Base-by-base conservation (phyloP, 2,329 filamentous ascomycete genomes). In the Penicillium hesseltinei region DNA sequence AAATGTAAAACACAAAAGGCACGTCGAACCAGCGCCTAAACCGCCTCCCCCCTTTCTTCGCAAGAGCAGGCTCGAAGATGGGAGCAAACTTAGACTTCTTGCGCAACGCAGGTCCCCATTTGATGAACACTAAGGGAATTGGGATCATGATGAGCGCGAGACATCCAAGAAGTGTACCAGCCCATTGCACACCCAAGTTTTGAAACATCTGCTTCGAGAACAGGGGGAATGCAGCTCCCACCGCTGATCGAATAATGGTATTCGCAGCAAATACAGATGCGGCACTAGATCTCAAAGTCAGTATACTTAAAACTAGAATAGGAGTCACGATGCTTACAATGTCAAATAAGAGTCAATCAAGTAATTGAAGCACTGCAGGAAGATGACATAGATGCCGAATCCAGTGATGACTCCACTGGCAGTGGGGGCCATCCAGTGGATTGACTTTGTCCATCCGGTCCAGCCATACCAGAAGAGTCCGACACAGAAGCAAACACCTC, bases 301-400 rank as follows among this genome's bases (percentile, higher is more conserved):
- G 48, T 13, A 21, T 27, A 25, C 13, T 8, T 7, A 7, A 33
- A 7, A 1, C 4, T 7, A 9, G 19, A 5, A 2, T 4, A 1
- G 10, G 6, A n/a, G 17, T 3, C 3, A 25, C 27, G 3, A n/a
- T 0, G 67, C 74, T 69, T 60, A 77, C 74, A 76, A 64, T 25
- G 69, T 69, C 31, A 76, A 64, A 59, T 76, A 77, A 1, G 73
- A 71, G 40, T 77, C 75, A 25, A 78, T 69, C 40, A 77, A 49
- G 44, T 77, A 73, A 44, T 73, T 73, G 60, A 73, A 75, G 19
- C 69, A 67, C 45, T 71, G 68, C 38, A 73, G 54, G 55, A 74
- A 74, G 55, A 74, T 72, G 27, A 66, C 65, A 33, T 66, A 67
- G 35, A 73, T 69, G 9, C 69, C 71, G 45, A 73, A 73, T 6